phyloP scores from a whole-genome alignment of 768 basidiomycete genomes.

The Calocybe cyanea region DNA sequence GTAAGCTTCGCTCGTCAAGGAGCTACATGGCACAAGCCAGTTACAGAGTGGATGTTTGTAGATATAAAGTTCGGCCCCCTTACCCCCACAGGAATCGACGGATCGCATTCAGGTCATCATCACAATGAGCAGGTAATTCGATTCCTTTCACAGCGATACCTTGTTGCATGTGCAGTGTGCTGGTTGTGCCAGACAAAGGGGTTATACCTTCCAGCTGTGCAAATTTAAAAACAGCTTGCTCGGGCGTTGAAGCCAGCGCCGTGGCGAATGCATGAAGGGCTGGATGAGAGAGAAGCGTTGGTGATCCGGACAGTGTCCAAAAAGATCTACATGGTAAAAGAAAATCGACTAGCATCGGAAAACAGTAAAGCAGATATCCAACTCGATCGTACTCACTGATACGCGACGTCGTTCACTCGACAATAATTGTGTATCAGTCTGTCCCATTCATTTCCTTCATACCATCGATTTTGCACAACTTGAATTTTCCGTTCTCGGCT shows the following conservation, averaged over 20 bases:
- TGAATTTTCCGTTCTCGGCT: constrained; percentile 54
- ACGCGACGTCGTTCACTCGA: constrained; percentile 56
- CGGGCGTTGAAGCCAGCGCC: constrained; percentile 48
- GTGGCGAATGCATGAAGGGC: constrained; percentile 40
- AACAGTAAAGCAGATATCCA: neutral
- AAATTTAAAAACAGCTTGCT: constrained; percentile 66
- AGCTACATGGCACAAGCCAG: no score
- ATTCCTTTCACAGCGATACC: constrained; percentile 42
- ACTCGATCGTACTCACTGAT: constrained; percentile 49
- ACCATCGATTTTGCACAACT: constrained; percentile 85
- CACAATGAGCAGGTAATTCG: constrained; percentile 12
- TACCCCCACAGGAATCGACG: constrained; percentile 16
- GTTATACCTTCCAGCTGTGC: constrained; percentile 63
- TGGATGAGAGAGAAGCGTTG: constrained; percentile 51
- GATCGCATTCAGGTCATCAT: constrained; percentile 10
- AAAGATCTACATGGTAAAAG: constrained; percentile 57
- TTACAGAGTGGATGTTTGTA: no score
- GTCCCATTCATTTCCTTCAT: constrained; percentile 78
- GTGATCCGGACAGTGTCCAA: constrained; percentile 84
- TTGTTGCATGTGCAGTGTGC: constrained; percentile 63
- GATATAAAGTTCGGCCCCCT: neutral
- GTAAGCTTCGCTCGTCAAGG: no score
- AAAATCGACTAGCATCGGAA: no score
- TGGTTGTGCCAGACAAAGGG: constrained; percentile 74
- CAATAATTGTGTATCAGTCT: constrained; percentile 62